Percentiles rank a stretch among this genome's conserved stretches.
phyloP scores from a whole-genome alignment of 306 rosid species.

The Bauhinia variegata region DNA sequence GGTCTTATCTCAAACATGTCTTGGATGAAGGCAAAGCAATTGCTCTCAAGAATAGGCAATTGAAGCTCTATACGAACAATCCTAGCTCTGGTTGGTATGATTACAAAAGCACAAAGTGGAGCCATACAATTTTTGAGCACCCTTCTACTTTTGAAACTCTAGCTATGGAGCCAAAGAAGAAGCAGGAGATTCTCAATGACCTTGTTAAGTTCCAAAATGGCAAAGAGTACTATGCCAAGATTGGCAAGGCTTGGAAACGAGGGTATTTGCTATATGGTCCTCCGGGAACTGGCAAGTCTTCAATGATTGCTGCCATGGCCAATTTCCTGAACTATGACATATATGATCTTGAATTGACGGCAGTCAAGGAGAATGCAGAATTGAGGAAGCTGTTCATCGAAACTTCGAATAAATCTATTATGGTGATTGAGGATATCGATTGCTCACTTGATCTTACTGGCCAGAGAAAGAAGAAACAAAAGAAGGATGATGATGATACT shows the following conservation, averaged over 20 bases:
- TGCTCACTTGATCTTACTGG: constrained; percentile 74
- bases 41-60: constrained; percentile 33
- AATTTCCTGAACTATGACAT: constrained; percentile 66
- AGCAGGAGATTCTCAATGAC: constrained; percentile 53
- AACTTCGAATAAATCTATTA: constrained; percentile 47
- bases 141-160: constrained; percentile 55
- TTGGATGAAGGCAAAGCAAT: constrained; percentile 39
- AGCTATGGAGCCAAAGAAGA: constrained; percentile 56
- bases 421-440: constrained; percentile 72
- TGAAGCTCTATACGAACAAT: constrained; percentile 56
- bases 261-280: constrained; percentile 71
- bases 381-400: constrained; percentile 54
- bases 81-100: constrained; percentile 36
- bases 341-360: constrained; percentile 64
- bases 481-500: constrained; percentile 9
- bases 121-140: constrained; percentile 59
- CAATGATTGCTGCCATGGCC: constrained; percentile 70
- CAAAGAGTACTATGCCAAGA: constrained; percentile 55
- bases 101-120: constrained; percentile 46
- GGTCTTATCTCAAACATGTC: constrained; percentile 47
- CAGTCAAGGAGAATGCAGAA: constrained; percentile 56
- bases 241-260: constrained; percentile 74
- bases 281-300: constrained; percentile 71
- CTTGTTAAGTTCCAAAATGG: constrained; percentile 49
- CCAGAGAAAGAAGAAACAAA: constrained; percentile 50